Evolutionary conservation across 495 filamentous ascomycete species (phyloP).

Genomic region (Tuber indicum): DNA sequence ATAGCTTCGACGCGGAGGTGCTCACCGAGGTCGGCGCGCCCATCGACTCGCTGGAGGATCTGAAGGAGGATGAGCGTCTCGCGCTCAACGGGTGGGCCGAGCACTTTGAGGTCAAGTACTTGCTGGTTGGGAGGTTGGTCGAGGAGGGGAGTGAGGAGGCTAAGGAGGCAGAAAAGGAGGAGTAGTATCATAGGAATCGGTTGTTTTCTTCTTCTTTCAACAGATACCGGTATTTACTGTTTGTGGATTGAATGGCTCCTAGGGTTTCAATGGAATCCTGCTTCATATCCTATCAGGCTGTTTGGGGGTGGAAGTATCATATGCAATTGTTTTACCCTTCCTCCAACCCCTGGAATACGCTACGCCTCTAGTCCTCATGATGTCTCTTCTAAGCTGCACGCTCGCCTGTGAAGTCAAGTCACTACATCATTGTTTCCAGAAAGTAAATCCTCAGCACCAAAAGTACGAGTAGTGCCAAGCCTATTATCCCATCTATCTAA

Average conservation of each 20-base stretch:
- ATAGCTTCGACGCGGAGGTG: slow-evolving; percentile 95
- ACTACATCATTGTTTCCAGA: neutral
- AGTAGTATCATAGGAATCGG: slow-evolving; percentile 2
- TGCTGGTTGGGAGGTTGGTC: slow-evolving; percentile 87
- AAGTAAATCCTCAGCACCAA: neutral
- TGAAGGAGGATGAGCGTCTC: slow-evolving; percentile 71
- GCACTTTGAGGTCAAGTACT: slow-evolving; percentile 85
- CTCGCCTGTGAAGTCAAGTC: neutral
- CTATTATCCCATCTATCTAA: neutral
- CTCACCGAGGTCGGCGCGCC: slow-evolving; percentile 83
- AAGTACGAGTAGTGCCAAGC: neutral
- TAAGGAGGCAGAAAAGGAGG: slow-evolving; percentile 34
- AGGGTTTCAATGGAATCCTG: neutral
- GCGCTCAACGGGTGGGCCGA: slow-evolving; percentile 86
- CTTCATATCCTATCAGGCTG: neutral
- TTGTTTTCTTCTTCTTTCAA: slow-evolving; percentile 7
- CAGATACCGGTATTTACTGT: neutral
- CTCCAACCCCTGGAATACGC: neutral
- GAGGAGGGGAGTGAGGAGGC: slow-evolving; percentile 58
- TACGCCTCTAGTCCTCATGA: neutral
- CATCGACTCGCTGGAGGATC: slow-evolving; percentile 69
- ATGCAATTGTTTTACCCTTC: neutral
- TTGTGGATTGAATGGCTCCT: neutral
- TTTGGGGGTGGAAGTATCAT: neutral
- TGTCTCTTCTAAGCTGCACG: neutral